Conservation (phyloP, 345 rosid genomes). For the Arabis hirsuta region DNA sequence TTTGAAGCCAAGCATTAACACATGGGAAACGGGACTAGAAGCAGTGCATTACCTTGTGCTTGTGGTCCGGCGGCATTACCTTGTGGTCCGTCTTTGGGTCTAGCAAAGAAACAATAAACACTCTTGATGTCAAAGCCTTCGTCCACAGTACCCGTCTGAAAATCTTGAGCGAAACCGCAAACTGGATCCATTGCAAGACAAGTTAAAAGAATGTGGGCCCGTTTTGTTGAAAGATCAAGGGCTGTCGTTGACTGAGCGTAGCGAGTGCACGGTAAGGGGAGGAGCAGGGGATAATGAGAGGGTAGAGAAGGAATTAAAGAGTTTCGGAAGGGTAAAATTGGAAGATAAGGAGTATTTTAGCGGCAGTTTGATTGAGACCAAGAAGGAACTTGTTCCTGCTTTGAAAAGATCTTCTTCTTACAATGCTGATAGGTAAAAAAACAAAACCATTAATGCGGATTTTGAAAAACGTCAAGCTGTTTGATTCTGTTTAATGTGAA, state of each 20-base stretch:
- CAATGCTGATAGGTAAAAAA: constrained; percentile 72
- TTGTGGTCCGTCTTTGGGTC: too few relatives aligned
- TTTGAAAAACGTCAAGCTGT: constrained; percentile 14
- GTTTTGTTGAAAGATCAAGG: constrained; percentile 66
- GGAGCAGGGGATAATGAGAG: constrained; percentile 49
- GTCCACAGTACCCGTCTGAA: too few relatives aligned
- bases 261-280: constrained; percentile 55
- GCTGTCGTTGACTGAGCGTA: constrained; percentile 54
- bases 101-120: too few relatives aligned
- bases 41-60: too few relatives aligned
- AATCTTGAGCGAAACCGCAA: too few relatives aligned
- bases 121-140: too few relatives aligned
- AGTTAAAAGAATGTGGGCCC: constrained; percentile 73
- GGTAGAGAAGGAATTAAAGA: constrained; percentile 40
- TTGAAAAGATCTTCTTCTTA: constrained; percentile 83
- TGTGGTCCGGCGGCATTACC: too few relatives aligned
- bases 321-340: constrained; percentile 58
- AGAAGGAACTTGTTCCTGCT: constrained; percentile 57
- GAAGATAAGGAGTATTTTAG: constrained; percentile 93
- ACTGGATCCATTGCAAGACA: too few relatives aligned
- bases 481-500: not conserved
- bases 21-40: too few relatives aligned
- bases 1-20: too few relatives aligned
- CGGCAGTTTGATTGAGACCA: constrained; percentile 89
- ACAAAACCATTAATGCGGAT: not conserved